A percentile compares a stretch with the other conserved stretches of the same genome.
phyloP scores from a whole-genome alignment of 805 yeast genomes.

The Candida saitoana region DNA sequence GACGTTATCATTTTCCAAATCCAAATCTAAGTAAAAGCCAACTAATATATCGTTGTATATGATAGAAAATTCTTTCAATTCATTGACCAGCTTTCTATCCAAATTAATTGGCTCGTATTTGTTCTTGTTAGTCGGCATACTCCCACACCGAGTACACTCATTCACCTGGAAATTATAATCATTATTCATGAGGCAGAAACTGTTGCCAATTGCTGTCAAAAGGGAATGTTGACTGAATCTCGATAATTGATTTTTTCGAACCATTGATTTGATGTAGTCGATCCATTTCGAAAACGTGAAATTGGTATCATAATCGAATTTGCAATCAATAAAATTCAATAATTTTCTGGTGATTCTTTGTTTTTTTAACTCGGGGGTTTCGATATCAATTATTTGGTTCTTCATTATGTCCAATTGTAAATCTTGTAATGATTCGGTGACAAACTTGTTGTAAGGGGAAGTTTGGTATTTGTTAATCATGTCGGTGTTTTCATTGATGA shows the following conservation, averaged over 20 bases:
- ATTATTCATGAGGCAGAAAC: slow-evolving; percentile 38
- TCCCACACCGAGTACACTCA: slow-evolving; percentile 39
- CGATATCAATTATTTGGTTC: slow-evolving; percentile 3
- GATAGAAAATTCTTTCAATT: slow-evolving; percentile 17
- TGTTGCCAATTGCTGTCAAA: slow-evolving; percentile 37
- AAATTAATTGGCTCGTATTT: slow-evolving; percentile 20
- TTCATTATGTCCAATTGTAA: not conserved
- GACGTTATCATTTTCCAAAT: slow-evolving; percentile 18
- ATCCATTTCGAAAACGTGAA: slow-evolving; percentile 20
- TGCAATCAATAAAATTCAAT: slow-evolving; percentile 1
- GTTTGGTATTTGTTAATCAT: slow-evolving; percentile 5
- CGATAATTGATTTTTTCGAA: slow-evolving; percentile 8
- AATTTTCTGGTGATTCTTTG: slow-evolving; percentile 1
- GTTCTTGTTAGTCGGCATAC: slow-evolving; percentile 19
- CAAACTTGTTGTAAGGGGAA: slow-evolving; percentile 3
- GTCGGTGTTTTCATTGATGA: slow-evolving; percentile 4
- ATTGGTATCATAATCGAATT: not conserved
- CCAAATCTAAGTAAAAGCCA: not conserved
- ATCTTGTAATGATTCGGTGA: slow-evolving; percentile 3
- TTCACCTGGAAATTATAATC: slow-evolving; percentile 28
- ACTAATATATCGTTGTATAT: slow-evolving; percentile 20
- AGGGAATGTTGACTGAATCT: slow-evolving; percentile 21
- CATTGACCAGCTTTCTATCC: slow-evolving; percentile 19
- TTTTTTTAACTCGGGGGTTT: not conserved
- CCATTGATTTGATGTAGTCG: slow-evolving; percentile 12